Base-by-base conservation (phyloP, 2,329 filamentous ascomycete genomes). In the Sporothrix curviconia region DNA sequence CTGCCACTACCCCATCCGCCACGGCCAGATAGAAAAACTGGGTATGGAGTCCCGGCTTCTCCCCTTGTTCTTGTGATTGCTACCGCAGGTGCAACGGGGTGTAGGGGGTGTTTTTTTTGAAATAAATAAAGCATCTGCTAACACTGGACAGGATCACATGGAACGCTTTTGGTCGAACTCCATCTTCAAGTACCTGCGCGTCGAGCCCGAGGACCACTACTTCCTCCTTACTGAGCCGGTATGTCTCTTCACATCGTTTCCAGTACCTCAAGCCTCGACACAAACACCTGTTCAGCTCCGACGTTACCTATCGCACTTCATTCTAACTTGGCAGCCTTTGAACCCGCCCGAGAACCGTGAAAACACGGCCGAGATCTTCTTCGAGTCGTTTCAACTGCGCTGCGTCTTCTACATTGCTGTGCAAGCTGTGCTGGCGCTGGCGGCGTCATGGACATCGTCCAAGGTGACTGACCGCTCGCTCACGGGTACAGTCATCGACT, bases 81-180 rank as follows among this genome's bases (percentile, higher is more conserved):
- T n/a, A n/a, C n/a, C n/a, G n/a, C n/a, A n/a, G n/a, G n/a, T n/a
- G n/a, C n/a, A n/a, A n/a, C n/a, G n/a, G n/a, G n/a, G n/a, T n/a
- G n/a, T n/a, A n/a, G 7, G 34, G 22, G 32, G 15, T 14, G 15
- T 7, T 17, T 17, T 14, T 22, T 34, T 51, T n/a, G 37, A 32
- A 39, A n/a, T n/a, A 15, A 8, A n/a, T n/a, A 32, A 32, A 32
- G 28, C 24, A 17, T 32, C 8, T 17, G n/a, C 34, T 25, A 62
- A 74, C 67, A 60, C 44, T n/a, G 8, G 3, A 24, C 65, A 94
- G 89, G 94, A 99, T 75, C 90, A 96, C 68, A 99, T 99, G 94
- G 94, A 99, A 74, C 87, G 94, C 62, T 99, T 97, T 78, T 99
- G 94, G 94, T 97, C 95, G 65, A 97, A 97, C 78, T 99, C 94